Base-by-base conservation (phyloP, 306 rosid species). In the Acacia melanoxylon region DNA sequence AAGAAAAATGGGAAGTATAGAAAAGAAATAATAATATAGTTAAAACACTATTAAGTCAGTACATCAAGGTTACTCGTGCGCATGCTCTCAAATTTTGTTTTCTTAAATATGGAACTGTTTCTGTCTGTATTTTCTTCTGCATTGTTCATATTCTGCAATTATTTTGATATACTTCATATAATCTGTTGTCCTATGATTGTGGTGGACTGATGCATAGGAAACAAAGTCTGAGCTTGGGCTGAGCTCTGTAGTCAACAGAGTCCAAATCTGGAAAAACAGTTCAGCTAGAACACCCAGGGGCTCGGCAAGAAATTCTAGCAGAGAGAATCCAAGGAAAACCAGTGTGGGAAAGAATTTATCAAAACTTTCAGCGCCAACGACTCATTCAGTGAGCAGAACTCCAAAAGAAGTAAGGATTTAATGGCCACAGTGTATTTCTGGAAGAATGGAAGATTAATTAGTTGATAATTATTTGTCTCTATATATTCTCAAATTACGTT, bases 361-460 rank as follows among this genome's bases (percentile, higher is more conserved):
- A 72, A 89, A 75, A 82, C 72, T 71, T 72, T 75, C 81, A 67
- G 44, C 58, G 78, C 83, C 85, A 74, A 63, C 74, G 37, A 61
- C 70, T 40, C 42, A 14, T 42, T 71, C 87, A 31, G 72, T 68
- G 6, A 78, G 52, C 74, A 83, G 78, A 76, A 83, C 83, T 25
- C 51, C 91, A 37, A 90, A 85, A 85, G 89, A 89, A 86, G 94
- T 89, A 86, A 80, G 82, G 56, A 75, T 61, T 78, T 74, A 78
- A 75, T 35, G 22, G 14, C 10, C 25, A 54, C 61, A 16, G 67
- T 68, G 72, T 58, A 24, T 49, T 63, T 44, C 68, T 3, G 46
- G 67, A 78, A 52, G 52, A 66, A 27, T 68, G 46, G 63, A 73
- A 59, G 27, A 61, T 56, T 62, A 70, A 16, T 48, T 56, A n/a